A percentile compares a stretch with the other conserved stretches of the same genome.
phyloP scores from a whole-genome alignment of 805 yeast genomes.

The Teunomyces gatunensis region DNA sequence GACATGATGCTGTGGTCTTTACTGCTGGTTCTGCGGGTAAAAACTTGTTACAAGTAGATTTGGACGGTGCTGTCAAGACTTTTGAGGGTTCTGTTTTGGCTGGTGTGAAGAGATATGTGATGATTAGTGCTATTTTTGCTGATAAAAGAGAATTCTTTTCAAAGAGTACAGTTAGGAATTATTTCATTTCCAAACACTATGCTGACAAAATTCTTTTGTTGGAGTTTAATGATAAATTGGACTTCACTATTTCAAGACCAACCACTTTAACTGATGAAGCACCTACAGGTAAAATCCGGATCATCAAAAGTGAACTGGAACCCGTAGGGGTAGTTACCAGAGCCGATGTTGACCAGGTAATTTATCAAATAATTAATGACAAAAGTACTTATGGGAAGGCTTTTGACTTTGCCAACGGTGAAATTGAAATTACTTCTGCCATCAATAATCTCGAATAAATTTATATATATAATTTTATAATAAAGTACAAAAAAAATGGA shows the following conservation, averaged over 20 bases:
- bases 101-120: constrained; percentile 43
- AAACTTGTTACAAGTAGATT: constrained; percentile 51
- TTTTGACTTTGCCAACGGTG: constrained; percentile 46
- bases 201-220: constrained; percentile 49
- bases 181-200: constrained; percentile 60
- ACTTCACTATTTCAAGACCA: constrained; percentile 60
- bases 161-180: constrained; percentile 35
- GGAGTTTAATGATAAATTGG: constrained; percentile 36
- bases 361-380: constrained; percentile 35
- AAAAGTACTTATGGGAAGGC: constrained; percentile 40
- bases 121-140: constrained; percentile 57
- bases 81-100: constrained; percentile 52
- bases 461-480: neutral
- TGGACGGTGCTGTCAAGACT: constrained; percentile 59
- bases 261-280: constrained; percentile 40
- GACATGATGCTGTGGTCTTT: constrained; percentile 56
- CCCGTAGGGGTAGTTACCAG: constrained; percentile 36
- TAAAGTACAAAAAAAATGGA: neutral
- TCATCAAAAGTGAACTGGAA: constrained; percentile 22
- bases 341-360: constrained; percentile 54
- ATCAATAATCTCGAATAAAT: neutral
- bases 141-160: constrained; percentile 48
- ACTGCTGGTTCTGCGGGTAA: constrained; percentile 64
- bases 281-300: constrained; percentile 43
- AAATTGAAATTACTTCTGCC: constrained; percentile 16